Base-by-base conservation (phyloP, 2,329 filamentous ascomycete genomes). In the Colletotrichum viniferum region DNA sequence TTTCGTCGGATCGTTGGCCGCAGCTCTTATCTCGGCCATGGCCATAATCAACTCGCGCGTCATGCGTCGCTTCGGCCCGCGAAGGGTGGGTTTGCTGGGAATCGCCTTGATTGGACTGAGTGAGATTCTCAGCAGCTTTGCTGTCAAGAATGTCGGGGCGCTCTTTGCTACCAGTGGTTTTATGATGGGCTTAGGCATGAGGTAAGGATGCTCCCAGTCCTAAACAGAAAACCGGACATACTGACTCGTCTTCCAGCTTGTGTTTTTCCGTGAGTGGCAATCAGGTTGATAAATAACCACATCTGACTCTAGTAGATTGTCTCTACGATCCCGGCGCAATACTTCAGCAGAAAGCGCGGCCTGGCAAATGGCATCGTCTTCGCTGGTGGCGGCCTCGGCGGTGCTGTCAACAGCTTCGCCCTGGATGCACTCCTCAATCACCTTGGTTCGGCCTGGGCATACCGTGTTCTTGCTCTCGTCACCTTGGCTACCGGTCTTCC, bases 361-460 rank as follows among this genome's bases (percentile, higher is more conserved):
- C 81, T 91, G 0, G 90, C 90, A 1, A 91, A 91, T 73, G 90
- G 90, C 0, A 81, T 91, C 14, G 85, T 91, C 48, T 89, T 87
- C 65, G 85, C 87, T 0, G 88, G 88, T 2, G 90, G 90, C 8
- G 91, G 90, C 0, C 83, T 92, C 5, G 91, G 91, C 5, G 91
- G 89, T 10, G 87, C 90, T 0, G 85, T 87, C 4, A 88, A 89
- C 65, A 88, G 86, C 69, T 86, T 91, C 30, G 85, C 84, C 7
- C 81, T 90, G 10, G 85, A 91, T 69, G 84, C 82, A 1, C 79
- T 92, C 38, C 87, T 90, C 65, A 80, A 84, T 3, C 81, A 79
- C 5, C 81, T 87, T n/a, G 90, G 86, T 30, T 82, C 82, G 4
- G 86, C 83, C 1, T 91, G 88, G 89, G 85, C 88, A 2, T 90